These are phyloP conservation scores for Naganishia kalamii DNA, from an alignment of 768 basidiomycete species.

Conservation along the genomic window DNA sequence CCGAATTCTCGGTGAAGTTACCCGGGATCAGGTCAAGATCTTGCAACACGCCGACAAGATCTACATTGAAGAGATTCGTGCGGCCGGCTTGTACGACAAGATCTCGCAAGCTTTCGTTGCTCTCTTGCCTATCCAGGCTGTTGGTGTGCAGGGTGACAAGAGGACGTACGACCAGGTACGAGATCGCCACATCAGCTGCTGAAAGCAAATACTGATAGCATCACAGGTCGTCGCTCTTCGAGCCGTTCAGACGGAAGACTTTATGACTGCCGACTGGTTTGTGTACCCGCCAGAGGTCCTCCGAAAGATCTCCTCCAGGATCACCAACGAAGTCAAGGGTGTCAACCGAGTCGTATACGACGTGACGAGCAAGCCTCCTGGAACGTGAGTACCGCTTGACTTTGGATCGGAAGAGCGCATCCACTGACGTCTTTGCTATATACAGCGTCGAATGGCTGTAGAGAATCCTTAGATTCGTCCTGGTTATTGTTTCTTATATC, in stretches of 20 bases:
- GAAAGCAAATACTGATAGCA: neutral
- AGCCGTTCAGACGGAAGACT: conserved; percentile 96
- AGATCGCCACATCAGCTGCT: too few relatives aligned
- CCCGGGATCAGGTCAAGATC: conserved; percentile 82
- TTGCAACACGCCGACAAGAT: conserved; percentile 80
- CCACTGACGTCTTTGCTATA: neutral
- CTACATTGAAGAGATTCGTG: conserved; percentile 96
- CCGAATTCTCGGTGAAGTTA: conserved; percentile 93
- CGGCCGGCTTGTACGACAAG: conserved; percentile 81
- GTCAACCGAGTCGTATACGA: conserved; percentile 88
- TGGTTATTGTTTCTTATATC: conserved; percentile 1
- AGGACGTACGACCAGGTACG: conserved; percentile 81
- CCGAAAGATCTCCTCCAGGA: conserved; percentile 84
- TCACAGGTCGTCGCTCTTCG: conserved; percentile 79
- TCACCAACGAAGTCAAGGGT: conserved; percentile 92
- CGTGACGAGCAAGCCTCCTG: conserved; percentile 94
- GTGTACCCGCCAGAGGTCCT: conserved; percentile 89
- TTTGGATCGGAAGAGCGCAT: neutral
- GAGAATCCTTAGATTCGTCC: neutral
- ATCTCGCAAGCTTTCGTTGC: conserved; percentile 97
- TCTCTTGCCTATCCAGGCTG: conserved; percentile 87
- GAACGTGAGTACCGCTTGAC: conserved; percentile 47
- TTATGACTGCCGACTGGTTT: conserved; percentile 99
- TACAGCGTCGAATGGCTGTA: conserved; percentile 35
- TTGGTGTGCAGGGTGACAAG: conserved; percentile 94